Evolutionary conservation across 140 eudicot genomes (phyloP).

Genomic region (Bidens hawaiensis): DNA sequence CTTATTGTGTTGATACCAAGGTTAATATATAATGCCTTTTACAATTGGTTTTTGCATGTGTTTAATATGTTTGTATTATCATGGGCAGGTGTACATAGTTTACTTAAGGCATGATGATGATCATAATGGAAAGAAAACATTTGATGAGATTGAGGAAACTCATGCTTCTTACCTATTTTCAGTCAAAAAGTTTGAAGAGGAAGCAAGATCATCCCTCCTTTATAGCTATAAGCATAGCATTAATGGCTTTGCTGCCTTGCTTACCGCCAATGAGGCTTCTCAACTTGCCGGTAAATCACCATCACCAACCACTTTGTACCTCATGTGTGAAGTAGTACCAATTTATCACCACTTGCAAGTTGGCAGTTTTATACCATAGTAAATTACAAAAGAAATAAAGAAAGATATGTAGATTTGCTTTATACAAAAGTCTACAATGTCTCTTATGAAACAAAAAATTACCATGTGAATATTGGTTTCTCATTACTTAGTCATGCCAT

Average conservation of each 20-base stretch:
- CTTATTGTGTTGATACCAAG: constrained; percentile 35
- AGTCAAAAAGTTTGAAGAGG: constrained; percentile 60
- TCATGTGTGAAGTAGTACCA: background rate
- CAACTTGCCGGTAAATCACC: constrained; percentile 52
- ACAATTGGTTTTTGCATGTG: background rate
- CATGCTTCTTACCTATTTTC: constrained; percentile 66
- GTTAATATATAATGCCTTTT: background rate
- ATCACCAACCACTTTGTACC: background rate
- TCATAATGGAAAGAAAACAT: constrained; percentile 40
- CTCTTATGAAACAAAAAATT: constrained; percentile 1
- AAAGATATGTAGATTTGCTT: background rate
- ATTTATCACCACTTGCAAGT: background rate
- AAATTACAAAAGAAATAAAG: background rate
- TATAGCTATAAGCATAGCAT: constrained; percentile 90
- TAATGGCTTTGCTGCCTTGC: constrained; percentile 87
- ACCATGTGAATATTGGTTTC: constrained; percentile 6
- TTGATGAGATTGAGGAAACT: constrained; percentile 61
- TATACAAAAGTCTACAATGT: constrained; percentile 7
- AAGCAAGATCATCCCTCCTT: constrained; percentile 59
- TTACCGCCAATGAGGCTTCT: constrained; percentile 71
- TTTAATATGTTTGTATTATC: background rate
- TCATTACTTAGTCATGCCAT: background rate
- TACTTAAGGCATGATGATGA: constrained; percentile 68
- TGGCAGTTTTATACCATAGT: background rate
- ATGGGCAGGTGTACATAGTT: constrained; percentile 71